Base-by-base conservation (phyloP, 768 basidiomycete genomes). In the Kockovaella imperatae region DNA sequence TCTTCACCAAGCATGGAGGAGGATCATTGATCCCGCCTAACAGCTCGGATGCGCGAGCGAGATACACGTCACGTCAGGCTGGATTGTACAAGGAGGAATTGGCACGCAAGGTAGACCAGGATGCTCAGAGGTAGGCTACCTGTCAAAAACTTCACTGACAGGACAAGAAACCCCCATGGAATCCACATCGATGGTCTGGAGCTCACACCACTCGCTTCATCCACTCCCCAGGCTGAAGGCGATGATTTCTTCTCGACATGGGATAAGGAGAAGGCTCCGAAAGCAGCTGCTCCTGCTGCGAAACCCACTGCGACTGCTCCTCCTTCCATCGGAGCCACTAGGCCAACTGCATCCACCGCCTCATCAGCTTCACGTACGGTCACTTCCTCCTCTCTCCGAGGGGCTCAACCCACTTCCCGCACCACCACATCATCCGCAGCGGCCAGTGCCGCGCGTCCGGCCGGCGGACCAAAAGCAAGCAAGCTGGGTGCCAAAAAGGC, bases 181-280 rank as follows among this genome's bases (percentile, higher is more conserved):
- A 82, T 89, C 45, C 73, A 79, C 42, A 77, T 91, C n/a, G 91
- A 95, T 21, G 90, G 89, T n/a, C 74, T 81, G 45, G 83, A 71
- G 42, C 55, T 71, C 15, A 61, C 62, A n/a, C 59, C 63, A 7
- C 39, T 63, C 5, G 49, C 64, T 17, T 41, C 64, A 4, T 67
- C 77, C 0, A 45, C 68, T 1, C 42, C 67, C 14, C 50, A 57
- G 14, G 62, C 65, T 1, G n/a, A 71, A 61, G 49, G 55, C 4
- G 91, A 95, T 7, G 91, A 96, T 68, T 99, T 99, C 73, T 99
- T 96, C 74, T 82, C 87, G 39, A 85, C 87, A 23, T 97, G 93
- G 91, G 89, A 91, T 54, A 93, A 93, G 68, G 83, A 70, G 28
- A 78, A 79, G 4, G 80, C 78, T 65, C 54, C 78, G 1, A 58